phyloP scores from a whole-genome alignment of 164 flowering plant genomes.

The Stephania cephalantha region DNA sequence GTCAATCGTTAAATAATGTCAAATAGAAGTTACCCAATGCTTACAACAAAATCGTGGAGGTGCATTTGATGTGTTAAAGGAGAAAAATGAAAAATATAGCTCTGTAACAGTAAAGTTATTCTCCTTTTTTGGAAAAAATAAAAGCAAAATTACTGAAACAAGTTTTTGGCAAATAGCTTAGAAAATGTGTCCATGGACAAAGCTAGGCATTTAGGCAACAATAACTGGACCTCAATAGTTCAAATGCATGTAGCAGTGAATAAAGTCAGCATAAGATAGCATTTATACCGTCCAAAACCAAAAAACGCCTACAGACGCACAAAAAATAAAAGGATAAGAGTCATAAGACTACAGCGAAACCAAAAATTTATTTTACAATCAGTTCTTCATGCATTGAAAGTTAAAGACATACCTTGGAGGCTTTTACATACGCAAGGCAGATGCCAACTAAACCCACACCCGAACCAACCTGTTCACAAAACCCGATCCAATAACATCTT shows the following conservation, averaged over 20 bases:
- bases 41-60: no score
- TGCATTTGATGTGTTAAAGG: no score
- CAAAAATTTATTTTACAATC: neutral
- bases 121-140: no score
- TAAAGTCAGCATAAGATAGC: neutral
- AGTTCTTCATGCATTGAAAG: neutral
- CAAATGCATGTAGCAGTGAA: neutral
- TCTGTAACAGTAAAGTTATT: no score
- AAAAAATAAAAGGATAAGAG: neutral
- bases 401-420: constrained; percentile 52
- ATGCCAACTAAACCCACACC: constrained; percentile 97
- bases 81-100: neutral
- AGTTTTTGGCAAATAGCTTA: no score
- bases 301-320: no score
- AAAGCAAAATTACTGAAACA: no score
- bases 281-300: neutral
- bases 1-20: no score
- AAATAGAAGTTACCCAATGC: no score
- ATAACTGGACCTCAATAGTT: neutral
- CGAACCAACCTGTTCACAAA: constrained; percentile 67
- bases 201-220: neutral
- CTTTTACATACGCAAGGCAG: constrained; percentile 63
- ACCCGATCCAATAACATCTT: neutral
- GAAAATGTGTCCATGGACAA: neutral
- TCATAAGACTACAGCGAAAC: neutral